Base-by-base conservation (phyloP, 208 protist species). In the Phytomonas francai region DNA sequence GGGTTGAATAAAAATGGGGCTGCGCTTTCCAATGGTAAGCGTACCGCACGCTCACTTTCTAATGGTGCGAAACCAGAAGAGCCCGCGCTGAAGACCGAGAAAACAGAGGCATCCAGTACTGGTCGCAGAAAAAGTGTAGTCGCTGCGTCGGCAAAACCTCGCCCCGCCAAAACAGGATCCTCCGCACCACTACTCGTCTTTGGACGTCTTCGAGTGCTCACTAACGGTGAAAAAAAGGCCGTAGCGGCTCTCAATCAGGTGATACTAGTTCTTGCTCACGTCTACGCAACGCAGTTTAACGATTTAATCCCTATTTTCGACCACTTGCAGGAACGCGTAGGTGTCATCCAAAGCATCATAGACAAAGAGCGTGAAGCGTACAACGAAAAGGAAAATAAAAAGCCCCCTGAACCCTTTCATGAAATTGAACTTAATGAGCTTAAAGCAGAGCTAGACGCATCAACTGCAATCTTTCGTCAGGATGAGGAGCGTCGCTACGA, bases 221-320 rank as follows among this genome's bases (percentile, higher is more conserved):
- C 63, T 1, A n/a, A 1, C 19, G 28, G 63, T 7, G 87, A 96
- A 33, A 96, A 96, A 74, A 93, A 91, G 68, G 84, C 77, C 0
- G 81, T 88, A 2, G 69, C 66, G 5, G 51, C 77, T 7, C 72
- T 96, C 34, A 74, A 88, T 36, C 78, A 90, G n/a, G 71, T 91
- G 31, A 80, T 92, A 39, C 76, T 87, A 66, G 59, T 92, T n/a
- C 77, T 96, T 3, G 91, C 58, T 0, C 84, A 88, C 63, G 66
- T 94, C 49, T 91, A 85, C 70, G 91, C 91, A 27, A 78, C 71
- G 22, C 79, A 82, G 72, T 89, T 84, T 74, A 96, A 93, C 71
- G 81, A 87, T 32, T 63, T 96, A 0, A 71, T 85, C 8, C 84
- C 80, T 12, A 70, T 96, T 11, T 93, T 93, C 72, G 85, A 87